Evolutionary conservation across 192 early-diverging fungal genomes (phyloP).

Genomic region (Podila minutissima): DNA sequence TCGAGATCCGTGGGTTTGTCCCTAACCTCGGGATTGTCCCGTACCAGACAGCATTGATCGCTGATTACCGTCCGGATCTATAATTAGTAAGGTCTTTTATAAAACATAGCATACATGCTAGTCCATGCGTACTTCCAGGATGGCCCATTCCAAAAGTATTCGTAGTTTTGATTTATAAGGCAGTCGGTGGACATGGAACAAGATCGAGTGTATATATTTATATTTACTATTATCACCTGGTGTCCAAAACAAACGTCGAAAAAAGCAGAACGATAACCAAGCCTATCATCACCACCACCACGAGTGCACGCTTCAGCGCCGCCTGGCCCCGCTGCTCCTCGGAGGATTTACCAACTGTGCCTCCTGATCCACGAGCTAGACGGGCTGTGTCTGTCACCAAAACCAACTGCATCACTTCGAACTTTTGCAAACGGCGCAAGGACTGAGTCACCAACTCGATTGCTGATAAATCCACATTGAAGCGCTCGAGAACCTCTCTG

Average conservation of each 20-base stretch:
- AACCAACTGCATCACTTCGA: background rate
- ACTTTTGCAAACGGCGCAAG: background rate
- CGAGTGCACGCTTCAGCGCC: too few species aligned
- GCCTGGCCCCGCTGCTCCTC: background rate
- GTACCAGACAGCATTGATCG: background rate
- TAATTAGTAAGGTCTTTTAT: too few species aligned
- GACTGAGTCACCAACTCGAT: background rate
- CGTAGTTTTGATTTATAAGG: too few species aligned
- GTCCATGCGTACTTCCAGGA: too few species aligned
- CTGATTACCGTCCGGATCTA: background rate
- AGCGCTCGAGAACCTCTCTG: background rate
- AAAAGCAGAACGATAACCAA: too few species aligned
- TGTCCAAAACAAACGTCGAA: too few species aligned
- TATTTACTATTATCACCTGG: too few species aligned
- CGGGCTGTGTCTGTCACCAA: background rate
- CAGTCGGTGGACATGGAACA: too few species aligned
- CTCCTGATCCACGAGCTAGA: background rate
- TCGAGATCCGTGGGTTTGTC: background rate
- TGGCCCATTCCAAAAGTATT: too few species aligned
- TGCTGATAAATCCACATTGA: background rate
- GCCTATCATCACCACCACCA: too few species aligned
- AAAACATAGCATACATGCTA: too few species aligned
- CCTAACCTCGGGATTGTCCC: background rate
- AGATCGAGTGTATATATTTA: too few species aligned
- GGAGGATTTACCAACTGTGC: background rate